A percentile compares a stretch with the other conserved stretches of the same genome.
These are phyloP conservation scores for Seminavis robusta DNA, from an alignment of 108 stramenopile genomes.

Conservation along the genomic window DNA sequence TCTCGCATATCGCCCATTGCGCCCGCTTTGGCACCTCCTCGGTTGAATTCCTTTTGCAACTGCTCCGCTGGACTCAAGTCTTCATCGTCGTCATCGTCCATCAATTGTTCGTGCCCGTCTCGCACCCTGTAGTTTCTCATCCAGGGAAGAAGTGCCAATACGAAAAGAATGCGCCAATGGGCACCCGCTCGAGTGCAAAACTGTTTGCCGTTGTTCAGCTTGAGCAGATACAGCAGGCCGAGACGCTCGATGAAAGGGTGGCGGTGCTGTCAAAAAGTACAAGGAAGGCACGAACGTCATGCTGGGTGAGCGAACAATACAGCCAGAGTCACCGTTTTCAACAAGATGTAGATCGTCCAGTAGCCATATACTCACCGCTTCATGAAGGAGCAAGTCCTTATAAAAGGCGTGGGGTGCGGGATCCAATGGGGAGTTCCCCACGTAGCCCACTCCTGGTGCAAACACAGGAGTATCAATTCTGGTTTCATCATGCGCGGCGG, in stretches of 20 bases:
- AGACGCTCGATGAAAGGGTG: slow-evolving; percentile 59
- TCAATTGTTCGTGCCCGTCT: too few species aligned
- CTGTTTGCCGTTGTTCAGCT: slow-evolving; percentile 28
- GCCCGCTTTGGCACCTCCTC: too few species aligned
- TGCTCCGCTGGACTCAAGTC: too few species aligned
- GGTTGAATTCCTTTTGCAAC: too few species aligned
- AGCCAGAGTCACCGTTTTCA: too few species aligned
- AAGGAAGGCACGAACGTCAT: too few species aligned
- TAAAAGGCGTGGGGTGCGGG: slow-evolving; percentile 18
- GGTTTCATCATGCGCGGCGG: slow-evolving; percentile 36
- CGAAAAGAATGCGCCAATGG: slow-evolving; percentile 35
- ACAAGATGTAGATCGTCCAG: too few species aligned
- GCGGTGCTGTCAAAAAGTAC: too few species aligned
- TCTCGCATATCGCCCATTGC: too few species aligned
- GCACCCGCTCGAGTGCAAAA: slow-evolving; percentile 40
- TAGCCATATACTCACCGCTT: too few species aligned
- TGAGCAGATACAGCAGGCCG: slow-evolving; percentile 52
- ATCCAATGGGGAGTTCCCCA: slow-evolving; percentile 18
- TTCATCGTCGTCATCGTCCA: too few species aligned
- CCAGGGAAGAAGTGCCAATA: slow-evolving; percentile 44
- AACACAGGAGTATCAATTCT: slow-evolving; percentile 52
- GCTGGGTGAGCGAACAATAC: too few species aligned
- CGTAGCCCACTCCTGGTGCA: slow-evolving; percentile 31
- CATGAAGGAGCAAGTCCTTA: slow-evolving; percentile 27
- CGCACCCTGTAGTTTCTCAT: slow-evolving; percentile 23